Percentiles rank a stretch among this genome's conserved stretches.
phyloP scores from a whole-genome alignment of 768 basidiomycete genomes.

The Steccherinum ochraceum region DNA sequence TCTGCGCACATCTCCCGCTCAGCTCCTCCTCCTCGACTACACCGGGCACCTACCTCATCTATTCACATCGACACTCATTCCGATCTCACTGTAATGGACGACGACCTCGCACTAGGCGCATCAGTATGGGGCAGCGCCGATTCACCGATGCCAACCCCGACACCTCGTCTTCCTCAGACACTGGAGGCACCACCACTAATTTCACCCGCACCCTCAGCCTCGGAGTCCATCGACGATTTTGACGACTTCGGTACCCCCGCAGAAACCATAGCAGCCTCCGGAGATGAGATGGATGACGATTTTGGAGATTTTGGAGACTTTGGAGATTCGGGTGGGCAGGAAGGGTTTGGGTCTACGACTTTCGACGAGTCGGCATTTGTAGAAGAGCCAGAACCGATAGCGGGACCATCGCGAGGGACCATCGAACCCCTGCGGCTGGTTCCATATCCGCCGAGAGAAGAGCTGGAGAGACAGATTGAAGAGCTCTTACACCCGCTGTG shows the following conservation, averaged over 20 bases:
- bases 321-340: slow-evolving; percentile 45
- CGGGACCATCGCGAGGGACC: slow-evolving; percentile 34
- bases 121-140: slow-evolving; percentile 65
- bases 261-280: slow-evolving; percentile 32
- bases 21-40: too few relatives aligned
- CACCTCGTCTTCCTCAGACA: slow-evolving; percentile 22
- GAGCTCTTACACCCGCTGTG: slow-evolving; percentile 64
- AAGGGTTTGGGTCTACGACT: slow-evolving; percentile 24
- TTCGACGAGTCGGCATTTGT: slow-evolving; percentile 29
- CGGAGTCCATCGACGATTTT: slow-evolving; percentile 30
- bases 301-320: slow-evolving; percentile 89
- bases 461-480: slow-evolving; percentile 57
- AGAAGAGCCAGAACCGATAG: slow-evolving; percentile 28
- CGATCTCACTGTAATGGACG: slow-evolving; percentile 44
- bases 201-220: slow-evolving; percentile 23
- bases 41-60: too few relatives aligned
- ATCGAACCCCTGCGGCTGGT: slow-evolving; percentile 58
- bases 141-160: slow-evolving; percentile 23
- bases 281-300: slow-evolving; percentile 56
- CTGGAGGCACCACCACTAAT: slow-evolving; percentile 5
- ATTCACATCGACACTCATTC: slow-evolving; percentile 3
- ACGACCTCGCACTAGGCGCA: slow-evolving; percentile 65
- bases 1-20: background rate
- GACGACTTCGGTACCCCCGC: slow-evolving; percentile 53
- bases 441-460: slow-evolving; percentile 52